These are phyloP conservation scores for Falciphora oryzae DNA, from an alignment of 2,329 filamentous ascomycete species.

Conservation along the genomic window DNA sequence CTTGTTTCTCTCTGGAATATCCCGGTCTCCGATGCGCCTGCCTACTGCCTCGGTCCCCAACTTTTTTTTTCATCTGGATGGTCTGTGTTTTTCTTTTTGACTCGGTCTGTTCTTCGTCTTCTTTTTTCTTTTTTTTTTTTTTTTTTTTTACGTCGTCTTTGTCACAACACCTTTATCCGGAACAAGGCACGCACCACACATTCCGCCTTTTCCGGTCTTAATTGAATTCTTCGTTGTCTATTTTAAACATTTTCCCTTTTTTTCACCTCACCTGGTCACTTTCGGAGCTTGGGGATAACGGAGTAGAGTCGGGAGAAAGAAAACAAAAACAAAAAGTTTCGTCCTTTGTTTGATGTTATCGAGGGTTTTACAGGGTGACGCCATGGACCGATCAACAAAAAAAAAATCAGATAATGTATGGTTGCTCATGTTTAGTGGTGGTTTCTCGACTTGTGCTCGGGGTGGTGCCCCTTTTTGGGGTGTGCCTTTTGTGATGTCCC, in stretches of 20 bases:
- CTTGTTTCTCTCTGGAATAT: neutral
- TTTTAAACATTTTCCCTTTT: neutral
- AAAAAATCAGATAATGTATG: neutral
- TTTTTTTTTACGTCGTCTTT: neutral
- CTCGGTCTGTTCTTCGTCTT: slow-evolving; percentile 9
- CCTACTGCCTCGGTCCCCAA: neutral
- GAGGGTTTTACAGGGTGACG: neutral
- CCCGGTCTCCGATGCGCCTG: neutral
- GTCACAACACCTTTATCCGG: neutral
- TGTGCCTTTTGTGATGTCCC: neutral
- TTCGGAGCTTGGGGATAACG: neutral
- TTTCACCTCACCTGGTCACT: neutral
- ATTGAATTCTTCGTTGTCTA: neutral
- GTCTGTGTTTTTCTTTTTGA: neutral
- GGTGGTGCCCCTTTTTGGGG: too few relatives aligned
- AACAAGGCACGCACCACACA: neutral
- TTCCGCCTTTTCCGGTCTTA: neutral
- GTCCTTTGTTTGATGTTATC: neutral
- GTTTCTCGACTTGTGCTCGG: too few relatives aligned
- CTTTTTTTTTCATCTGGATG: neutral
- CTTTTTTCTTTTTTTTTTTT: slow-evolving; percentile 3
- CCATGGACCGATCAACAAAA: neutral
- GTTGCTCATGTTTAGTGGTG: neutral
- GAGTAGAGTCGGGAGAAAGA: neutral
- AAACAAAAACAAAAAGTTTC: neutral